Evolutionary conservation across 179 eudicot genomes (phyloP), one percentile per base, ranked within the genome.

Genomic region (Silene coronaria): DNA sequence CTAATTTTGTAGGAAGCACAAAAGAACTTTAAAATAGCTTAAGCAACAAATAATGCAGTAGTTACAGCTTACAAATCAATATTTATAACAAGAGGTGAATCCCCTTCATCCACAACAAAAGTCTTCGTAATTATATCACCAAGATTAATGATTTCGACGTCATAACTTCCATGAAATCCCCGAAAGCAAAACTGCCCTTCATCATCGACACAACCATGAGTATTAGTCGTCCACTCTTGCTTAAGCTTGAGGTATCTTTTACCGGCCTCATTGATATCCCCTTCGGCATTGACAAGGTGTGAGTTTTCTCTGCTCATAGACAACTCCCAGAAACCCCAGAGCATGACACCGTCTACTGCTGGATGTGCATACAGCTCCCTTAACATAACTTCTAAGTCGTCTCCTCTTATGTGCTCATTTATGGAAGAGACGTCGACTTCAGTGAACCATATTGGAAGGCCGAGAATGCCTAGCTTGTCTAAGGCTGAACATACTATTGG

Each of bases 261-360:
- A 5, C 98, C 98, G 0, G 98, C 93, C 80, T 85, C 93, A 58
- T 91, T 93, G 9, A 91, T 1, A 13, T 91, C 96, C 0, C 97
- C 98, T 82, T 93, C 98, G 0, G 98, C 97, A 77, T 91, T 84
- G 58, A 94, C 97, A 11, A 91, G 85, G 72, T 90, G 90, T 0
- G 94, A 71, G 63, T 94, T 84, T 0, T 87, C 81, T 70, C 97
- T 65, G 69, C 88, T 86, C 95, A 89, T 93, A 26, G 86, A 90
- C 71, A 94, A 60, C 87, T 94, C 97, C 98, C 98, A 92, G 67
- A 92, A 90, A 16, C 98, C 98, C 96, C 96, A 94, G 34, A 94
- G 46, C 90, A 94, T 78, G 0, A 92, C 63, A 1, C 97, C 98
- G 17, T 87, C 92, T 3, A 94, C 98, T 0, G 96, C 90, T 1